phyloP scores from a whole-genome alignment of 73 alveolate genomes.

The Tetrahymena elliotti region DNA sequence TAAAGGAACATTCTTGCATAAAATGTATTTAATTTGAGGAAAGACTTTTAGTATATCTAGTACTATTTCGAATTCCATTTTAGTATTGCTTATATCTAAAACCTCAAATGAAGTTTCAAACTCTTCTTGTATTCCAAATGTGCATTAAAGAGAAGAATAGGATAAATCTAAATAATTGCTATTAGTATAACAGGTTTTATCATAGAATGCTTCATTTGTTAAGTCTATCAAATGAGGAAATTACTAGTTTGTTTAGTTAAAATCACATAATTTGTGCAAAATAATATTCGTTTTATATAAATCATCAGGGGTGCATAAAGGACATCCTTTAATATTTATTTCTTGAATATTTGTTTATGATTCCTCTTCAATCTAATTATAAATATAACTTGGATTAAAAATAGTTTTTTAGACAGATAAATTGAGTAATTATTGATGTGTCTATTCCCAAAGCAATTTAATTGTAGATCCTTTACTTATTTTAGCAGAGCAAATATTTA shows the following conservation, averaged over 20 bases:
- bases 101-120: neutral
- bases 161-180: neutral
- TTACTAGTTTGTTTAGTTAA: too few species aligned
- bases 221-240: neutral
- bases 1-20: neutral
- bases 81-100: neutral
- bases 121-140: neutral
- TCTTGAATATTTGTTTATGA: neutral
- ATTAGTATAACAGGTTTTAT: neutral
- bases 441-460: neutral
- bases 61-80: too few species aligned
- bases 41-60: neutral
- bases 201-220: neutral
- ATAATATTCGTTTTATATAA: too few species aligned
- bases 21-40: neutral
- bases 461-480: neutral
- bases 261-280: neutral
- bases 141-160: neutral
- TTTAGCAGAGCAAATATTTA: neutral
- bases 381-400: neutral
- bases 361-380: too few species aligned
- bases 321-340: neutral
- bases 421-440: neutral
- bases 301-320: neutral
- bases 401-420: neutral